Percentiles rank a stretch among this genome's conserved stretches.
phyloP scores from a whole-genome alignment of 257 asterid genomes.

The Penstemon newberryi region DNA sequence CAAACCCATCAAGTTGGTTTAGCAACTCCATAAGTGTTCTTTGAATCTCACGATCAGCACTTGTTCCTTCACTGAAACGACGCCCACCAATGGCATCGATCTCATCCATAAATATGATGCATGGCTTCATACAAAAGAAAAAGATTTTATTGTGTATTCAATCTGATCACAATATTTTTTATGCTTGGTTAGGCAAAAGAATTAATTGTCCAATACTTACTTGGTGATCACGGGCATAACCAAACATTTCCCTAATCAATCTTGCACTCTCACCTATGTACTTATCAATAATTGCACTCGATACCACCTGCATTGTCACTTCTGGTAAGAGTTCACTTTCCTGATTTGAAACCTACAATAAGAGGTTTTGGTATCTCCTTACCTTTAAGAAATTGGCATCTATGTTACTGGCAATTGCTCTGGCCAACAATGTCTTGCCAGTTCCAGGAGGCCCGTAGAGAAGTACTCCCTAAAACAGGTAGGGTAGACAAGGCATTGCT shows the following conservation, averaged over 20 bases:
- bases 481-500: conserved; percentile 11
- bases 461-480: conserved; percentile 76
- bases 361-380: neutral
- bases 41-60: conserved; percentile 98
- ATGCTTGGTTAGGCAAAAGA: conserved; percentile 61
- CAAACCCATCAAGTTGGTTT: conserved; percentile 95
- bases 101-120: conserved; percentile 98
- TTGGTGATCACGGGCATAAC: conserved; percentile 97
- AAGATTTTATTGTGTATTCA: conserved; percentile 1
- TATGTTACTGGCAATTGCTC: conserved; percentile 97
- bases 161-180: neutral
- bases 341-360: neutral
- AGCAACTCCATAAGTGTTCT: conserved; percentile 96
- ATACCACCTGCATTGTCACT: conserved; percentile 64
- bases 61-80: conserved; percentile 96
- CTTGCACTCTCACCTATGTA: conserved; percentile 95
- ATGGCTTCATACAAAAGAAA: conserved; percentile 55
- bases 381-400: conserved; percentile 98
- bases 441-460: conserved; percentile 99
- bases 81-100: conserved; percentile 97
- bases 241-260: conserved; percentile 85
- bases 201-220: conserved; percentile 39
- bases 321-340: conserved; percentile 21
- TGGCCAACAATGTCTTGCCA: conserved; percentile 93
- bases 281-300: conserved; percentile 92